Evolutionary conservation across 306 rosid species (phyloP).

Genomic region (Rosa lucieae): DNA sequence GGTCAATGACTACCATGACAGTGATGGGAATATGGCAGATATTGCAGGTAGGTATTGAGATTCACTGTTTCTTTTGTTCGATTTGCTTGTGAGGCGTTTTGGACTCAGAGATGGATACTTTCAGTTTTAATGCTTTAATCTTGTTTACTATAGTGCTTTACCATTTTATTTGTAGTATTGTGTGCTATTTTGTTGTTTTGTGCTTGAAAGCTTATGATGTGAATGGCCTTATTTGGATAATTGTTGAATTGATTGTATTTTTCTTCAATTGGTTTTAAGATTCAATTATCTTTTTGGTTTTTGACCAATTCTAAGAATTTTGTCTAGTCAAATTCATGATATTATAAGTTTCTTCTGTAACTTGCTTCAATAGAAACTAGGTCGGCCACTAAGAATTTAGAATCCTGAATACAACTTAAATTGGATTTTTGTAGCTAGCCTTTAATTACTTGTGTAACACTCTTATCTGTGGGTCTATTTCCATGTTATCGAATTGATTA

Average conservation of each 20-base stretch:
- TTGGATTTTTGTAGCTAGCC: background rate
- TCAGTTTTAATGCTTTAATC: background rate
- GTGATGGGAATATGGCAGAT: too few species aligned
- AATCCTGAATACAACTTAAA: too few species aligned
- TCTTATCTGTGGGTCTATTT: too few species aligned
- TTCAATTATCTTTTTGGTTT: background rate
- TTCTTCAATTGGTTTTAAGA: background rate
- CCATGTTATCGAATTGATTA: too few species aligned
- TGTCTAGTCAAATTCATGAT: background rate
- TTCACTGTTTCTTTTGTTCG: too few species aligned
- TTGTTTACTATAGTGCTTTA: background rate
- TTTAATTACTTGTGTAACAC: background rate
- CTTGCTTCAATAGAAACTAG: background rate
- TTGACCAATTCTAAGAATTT: too few species aligned
- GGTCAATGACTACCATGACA: too few species aligned
- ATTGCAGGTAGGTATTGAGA: too few species aligned
- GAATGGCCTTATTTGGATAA: too few species aligned
- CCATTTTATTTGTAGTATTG: background rate
- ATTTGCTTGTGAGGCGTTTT: background rate
- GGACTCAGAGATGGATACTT: constrained; percentile 35
- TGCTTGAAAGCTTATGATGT: too few species aligned
- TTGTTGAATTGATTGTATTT: too few species aligned
- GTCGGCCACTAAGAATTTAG: too few species aligned
- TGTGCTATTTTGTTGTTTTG: background rate
- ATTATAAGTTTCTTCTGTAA: background rate